Conservation (phyloP, 1,139 yeast species). For the Kodamaea alishanica region DNA sequence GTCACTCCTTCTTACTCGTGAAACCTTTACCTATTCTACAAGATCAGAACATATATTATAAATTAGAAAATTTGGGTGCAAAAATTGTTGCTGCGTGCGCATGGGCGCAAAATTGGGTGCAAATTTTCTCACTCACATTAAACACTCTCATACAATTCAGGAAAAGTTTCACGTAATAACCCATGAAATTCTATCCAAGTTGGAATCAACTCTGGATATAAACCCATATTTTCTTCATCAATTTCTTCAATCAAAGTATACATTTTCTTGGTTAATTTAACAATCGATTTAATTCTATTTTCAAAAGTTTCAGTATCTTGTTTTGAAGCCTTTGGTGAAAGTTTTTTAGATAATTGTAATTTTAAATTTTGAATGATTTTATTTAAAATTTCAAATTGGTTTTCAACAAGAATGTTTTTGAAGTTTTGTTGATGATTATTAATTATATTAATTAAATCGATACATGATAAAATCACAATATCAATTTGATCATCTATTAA, state of each 20-base stretch:
- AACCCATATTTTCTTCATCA: conserved; percentile 7
- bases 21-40: neutral
- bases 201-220: conserved; percentile 1
- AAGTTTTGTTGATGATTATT: conserved; percentile 16
- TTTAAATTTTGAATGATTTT: conserved; percentile 23
- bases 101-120: no score
- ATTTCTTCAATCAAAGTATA: conserved; percentile 4
- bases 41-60: no score
- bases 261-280: conserved; percentile 23
- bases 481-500: conserved; percentile 39
- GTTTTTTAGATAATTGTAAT: conserved; percentile 32
- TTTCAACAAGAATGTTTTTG: conserved; percentile 16
- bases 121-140: no score
- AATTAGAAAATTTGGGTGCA: no score
- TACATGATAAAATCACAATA: conserved; percentile 35
- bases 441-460: conserved; percentile 30
- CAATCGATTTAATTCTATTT: conserved; percentile 29
- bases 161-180: neutral
- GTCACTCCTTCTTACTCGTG: neutral
- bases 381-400: conserved; percentile 19
- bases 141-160: neutral
- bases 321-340: conserved; percentile 40
- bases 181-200: conserved; percentile 6
- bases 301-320: conserved; percentile 40
- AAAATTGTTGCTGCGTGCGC: no score